Evolutionary conservation across 768 basidiomycete genomes (phyloP), one percentile per base, ranked within the genome.

Genomic region (Dacryopinax primogenitus): DNA sequence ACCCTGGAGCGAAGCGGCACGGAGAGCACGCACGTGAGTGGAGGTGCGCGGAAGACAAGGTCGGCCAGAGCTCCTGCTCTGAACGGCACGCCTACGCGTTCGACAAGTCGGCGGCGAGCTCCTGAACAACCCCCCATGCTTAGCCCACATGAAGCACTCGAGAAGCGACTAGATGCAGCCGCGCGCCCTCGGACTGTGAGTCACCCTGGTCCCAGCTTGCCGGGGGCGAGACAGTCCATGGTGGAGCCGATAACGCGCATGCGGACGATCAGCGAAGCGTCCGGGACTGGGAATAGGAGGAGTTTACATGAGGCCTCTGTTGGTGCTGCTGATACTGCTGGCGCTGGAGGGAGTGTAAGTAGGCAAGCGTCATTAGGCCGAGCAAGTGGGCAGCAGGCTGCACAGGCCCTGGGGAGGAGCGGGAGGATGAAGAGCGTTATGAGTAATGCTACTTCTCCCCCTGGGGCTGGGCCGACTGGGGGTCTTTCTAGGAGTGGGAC

Each of bases 391-490:
- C 26, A 26, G 26, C 26, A 32, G 3, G 51, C 30, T 47, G 45
- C 45, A 15, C 13, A 7, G 13, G 45, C 23, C 51, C 26, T 58
- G 30, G 51, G 13, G 18, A 58, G 51, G 30, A 58, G 51, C 51
- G 51, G 51, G 4, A 58, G 26, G 51, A 30, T 6, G 26, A 11
- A 21, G 4, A 58, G 51, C 26, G 30, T 30, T 30, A 58, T 58
- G 51, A 58, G 51, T 30, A 58, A 13, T 30, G 51, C 51, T 58
- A 58, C 51, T 58, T 11, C 51, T 58, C 51, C 51, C 2, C 51
- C 51, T 32, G 51, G 51, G 15, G 11, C 13, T 58, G 30, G 3
- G 18, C 41, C 41, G 11, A 18, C 26, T 2, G 51, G 13, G 3
- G 51, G 13, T 3, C 51, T 58, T 15, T 58, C 51, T 13, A 13